Conservation (phyloP, 2,329 filamentous ascomycete genomes). For the Colletotrichum euphorbiae region DNA sequence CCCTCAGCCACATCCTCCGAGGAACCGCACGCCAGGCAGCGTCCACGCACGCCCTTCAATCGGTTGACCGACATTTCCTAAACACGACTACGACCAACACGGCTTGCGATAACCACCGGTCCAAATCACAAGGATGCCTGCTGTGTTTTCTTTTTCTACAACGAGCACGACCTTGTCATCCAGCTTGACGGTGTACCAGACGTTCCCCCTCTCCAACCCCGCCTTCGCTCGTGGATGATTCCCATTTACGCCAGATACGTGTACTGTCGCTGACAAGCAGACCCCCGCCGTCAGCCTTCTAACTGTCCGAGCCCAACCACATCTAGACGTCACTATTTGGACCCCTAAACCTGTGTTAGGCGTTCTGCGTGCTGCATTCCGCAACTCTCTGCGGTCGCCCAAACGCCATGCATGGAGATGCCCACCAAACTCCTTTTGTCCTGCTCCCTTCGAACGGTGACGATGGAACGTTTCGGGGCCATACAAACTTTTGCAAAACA, state of each 20-base stretch:
- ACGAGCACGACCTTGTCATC: constrained; percentile 7
- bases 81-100: background rate
- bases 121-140: constrained; percentile 16
- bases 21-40: constrained; percentile 16
- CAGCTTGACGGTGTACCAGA: background rate
- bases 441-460: background rate
- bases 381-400: constrained; percentile 12
- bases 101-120: background rate
- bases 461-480: background rate
- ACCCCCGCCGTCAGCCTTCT: constrained; percentile 20
- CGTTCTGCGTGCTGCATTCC: constrained; percentile 20
- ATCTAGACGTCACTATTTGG: constrained; percentile 11
- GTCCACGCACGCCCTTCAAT: constrained; percentile 11
- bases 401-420: constrained; percentile 23
- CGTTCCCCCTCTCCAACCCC: constrained; percentile 9
- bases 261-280: constrained; percentile 20
- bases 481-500: background rate
- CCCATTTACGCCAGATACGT: constrained; percentile 18
- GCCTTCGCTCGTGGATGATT: constrained; percentile 12
- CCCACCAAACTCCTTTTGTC: background rate
- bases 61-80: constrained; percentile 20
- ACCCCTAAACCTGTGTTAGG: constrained; percentile 14
- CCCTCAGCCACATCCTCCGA: constrained; percentile 34
- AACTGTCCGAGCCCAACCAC: constrained; percentile 1
- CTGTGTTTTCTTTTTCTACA: background rate